Percentiles rank a stretch among this genome's conserved stretches.
Evolutionary conservation across 257 asterid species (phyloP).

Genomic region (Solanum chiquidenum): DNA sequence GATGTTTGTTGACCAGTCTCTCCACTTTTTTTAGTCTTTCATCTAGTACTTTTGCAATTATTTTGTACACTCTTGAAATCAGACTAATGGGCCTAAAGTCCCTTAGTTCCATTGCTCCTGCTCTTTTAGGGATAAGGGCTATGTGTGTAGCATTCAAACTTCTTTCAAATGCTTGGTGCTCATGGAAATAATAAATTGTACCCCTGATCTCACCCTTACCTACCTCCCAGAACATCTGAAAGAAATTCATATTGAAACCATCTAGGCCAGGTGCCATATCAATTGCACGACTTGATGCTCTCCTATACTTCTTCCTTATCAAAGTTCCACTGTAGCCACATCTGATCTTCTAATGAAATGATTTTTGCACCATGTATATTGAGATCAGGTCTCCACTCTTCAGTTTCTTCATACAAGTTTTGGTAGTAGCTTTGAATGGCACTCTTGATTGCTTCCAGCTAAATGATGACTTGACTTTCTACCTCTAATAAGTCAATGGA

Average conservation of each 20-base stretch:
- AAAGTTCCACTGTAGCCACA: background rate
- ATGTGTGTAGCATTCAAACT: background rate
- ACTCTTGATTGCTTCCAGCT: background rate
- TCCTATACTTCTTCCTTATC: background rate
- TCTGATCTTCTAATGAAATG: background rate
- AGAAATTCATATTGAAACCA: background rate
- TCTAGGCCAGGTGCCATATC: background rate
- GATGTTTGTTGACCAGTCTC: background rate
- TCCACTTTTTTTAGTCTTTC: background rate
- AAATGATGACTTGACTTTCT: background rate
- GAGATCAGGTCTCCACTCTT: background rate
- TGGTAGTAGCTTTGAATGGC: background rate
- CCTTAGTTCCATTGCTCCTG: background rate
- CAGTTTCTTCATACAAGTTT: background rate
- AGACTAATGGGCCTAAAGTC: background rate
- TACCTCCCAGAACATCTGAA: background rate
- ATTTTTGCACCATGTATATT: background rate
- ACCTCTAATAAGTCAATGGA: background rate
- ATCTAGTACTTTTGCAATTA: background rate
- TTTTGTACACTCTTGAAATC: background rate
- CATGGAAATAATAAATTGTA: background rate
- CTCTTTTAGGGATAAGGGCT: background rate
- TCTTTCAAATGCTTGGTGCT: background rate
- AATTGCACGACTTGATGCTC: background rate
- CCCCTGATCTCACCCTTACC: background rate